Evolutionary conservation across 768 basidiomycete species (phyloP).

Genomic region (Roridomyces roridus): DNA sequence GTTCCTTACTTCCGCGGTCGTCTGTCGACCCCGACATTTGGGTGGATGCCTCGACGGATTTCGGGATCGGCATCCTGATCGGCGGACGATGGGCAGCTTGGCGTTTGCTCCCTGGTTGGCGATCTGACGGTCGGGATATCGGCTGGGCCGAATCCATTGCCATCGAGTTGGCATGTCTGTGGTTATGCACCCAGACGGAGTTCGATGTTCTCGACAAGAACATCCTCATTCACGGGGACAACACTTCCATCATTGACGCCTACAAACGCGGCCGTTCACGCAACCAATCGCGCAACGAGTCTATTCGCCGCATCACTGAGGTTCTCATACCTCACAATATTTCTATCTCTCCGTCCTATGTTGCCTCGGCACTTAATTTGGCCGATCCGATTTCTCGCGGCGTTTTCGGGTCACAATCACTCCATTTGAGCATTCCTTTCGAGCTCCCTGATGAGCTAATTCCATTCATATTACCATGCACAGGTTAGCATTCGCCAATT

Average conservation of each 20-base stretch:
- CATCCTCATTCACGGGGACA: not conserved
- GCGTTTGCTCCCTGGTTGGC: not conserved
- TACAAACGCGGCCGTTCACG: not conserved
- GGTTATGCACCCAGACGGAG: not conserved
- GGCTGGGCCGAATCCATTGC: not conserved
- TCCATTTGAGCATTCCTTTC: not conserved
- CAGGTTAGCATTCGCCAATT: not conserved
- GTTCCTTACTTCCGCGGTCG: not conserved
- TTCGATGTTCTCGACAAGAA: not conserved
- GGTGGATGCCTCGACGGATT: not conserved
- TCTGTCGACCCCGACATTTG: not conserved
- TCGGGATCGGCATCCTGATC: not conserved
- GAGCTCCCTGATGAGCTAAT: constrained; percentile 20
- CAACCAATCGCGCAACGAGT: not conserved
- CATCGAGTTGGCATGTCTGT: not conserved
- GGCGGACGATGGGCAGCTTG: not conserved
- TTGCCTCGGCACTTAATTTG: constrained; percentile 32
- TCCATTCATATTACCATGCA: constrained; percentile 5
- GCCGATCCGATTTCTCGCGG: no score
- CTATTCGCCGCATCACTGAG: not conserved
- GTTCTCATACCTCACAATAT: constrained; percentile 24
- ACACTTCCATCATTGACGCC: not conserved
- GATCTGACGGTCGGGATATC: not conserved
- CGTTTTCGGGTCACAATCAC: not conserved
- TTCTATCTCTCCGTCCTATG: constrained; percentile 25